These are phyloP conservation scores for Perkinsus marinus DNA, from an alignment of 169 alveolate species.

Conservation along the genomic window DNA sequence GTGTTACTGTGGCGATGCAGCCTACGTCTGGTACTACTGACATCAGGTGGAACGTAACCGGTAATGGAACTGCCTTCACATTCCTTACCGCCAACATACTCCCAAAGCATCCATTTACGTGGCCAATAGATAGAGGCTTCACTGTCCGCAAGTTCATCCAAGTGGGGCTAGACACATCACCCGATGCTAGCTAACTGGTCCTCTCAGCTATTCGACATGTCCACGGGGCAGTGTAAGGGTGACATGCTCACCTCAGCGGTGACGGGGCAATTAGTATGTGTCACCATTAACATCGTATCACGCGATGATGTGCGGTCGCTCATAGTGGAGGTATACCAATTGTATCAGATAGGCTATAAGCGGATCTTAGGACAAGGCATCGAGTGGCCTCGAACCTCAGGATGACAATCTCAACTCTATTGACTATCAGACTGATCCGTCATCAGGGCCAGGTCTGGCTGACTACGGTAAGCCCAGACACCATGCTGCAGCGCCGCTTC, in stretches of 20 bases:
- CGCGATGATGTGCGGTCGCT: not conserved
- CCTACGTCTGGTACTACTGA: too few species aligned
- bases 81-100: not conserved
- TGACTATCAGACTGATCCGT: not conserved
- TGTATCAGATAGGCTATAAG: not conserved
- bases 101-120: not conserved
- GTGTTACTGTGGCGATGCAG: too few species aligned
- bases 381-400: not conserved
- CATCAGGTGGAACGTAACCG: not conserved
- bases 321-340: not conserved
- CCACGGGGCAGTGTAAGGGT: not conserved
- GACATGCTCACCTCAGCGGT: not conserved
- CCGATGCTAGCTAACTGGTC: not conserved
- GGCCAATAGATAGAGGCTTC: not conserved
- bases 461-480: too few species aligned
- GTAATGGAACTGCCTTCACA: not conserved
- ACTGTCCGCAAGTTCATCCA: not conserved
- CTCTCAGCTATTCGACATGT: not conserved
- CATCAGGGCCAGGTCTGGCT: not conserved
- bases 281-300: not conserved
- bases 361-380: not conserved
- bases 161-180: not conserved
- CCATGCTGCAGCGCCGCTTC: too few species aligned
- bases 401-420: not conserved
- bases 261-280: not conserved